A percentile compares a stretch with the other conserved stretches of the same genome.
phyloP scores from a whole-genome alignment of 2,329 filamentous ascomycete genomes.

The Cladophialophora chaetospira region DNA sequence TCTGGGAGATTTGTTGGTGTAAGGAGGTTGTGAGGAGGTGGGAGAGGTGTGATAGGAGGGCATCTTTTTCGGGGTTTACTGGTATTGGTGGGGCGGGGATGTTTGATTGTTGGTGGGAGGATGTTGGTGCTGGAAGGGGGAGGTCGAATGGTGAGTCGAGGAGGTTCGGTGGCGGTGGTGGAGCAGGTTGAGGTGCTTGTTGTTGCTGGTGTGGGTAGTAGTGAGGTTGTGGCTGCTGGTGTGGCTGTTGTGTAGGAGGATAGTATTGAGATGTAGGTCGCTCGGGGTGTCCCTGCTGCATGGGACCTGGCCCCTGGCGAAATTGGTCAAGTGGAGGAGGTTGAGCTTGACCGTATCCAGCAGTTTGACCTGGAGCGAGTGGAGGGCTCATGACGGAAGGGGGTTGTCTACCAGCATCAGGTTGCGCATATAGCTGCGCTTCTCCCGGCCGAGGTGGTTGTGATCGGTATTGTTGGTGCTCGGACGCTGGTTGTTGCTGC shows the following conservation, averaged over 20 bases:
- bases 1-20: constrained; percentile 69
- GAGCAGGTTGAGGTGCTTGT: constrained; percentile 30
- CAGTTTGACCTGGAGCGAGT: constrained; percentile 4
- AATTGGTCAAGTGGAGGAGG: constrained; percentile 15
- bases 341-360: constrained; percentile 6
- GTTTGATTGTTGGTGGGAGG: constrained; percentile 41
- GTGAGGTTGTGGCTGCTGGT: constrained; percentile 20
- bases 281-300: constrained; percentile 4
- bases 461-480: constrained; percentile 25
- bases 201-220: constrained; percentile 30
- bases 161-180: constrained; percentile 52
- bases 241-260: constrained; percentile 12
- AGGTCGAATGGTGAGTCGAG: constrained; percentile 65
- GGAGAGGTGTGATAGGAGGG: constrained; percentile 75
- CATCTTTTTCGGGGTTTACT: constrained; percentile 93
- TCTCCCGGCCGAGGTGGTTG: constrained; percentile 30
- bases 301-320: background rate
- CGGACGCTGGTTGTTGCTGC: constrained; percentile 20
- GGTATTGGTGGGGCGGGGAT: constrained; percentile 80
- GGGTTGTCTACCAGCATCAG: constrained; percentile 2
- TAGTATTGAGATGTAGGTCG: constrained; percentile 13
- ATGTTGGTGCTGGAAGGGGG: constrained; percentile 52
- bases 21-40: constrained; percentile 69
- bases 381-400: constrained; percentile 6
- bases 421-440: constrained; percentile 16